Base-by-base conservation (phyloP, 2,329 filamentous ascomycete genomes). In the Fusarium buxicola region DNA sequence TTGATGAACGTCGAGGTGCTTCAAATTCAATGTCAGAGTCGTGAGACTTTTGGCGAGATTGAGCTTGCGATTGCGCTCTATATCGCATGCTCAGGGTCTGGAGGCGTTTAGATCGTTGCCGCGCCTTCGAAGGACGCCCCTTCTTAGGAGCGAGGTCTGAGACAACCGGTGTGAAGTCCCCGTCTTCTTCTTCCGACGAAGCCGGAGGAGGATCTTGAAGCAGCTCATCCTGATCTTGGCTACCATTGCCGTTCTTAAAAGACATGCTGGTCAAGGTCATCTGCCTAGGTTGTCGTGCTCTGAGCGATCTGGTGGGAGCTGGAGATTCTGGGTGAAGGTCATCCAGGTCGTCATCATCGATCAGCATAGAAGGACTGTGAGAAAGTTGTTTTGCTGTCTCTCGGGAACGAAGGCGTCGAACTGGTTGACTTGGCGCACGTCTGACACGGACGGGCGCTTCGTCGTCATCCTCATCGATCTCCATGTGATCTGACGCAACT, bases 1-100 rank as follows among this genome's bases (percentile, higher is more conserved):
- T 77, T 1, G 74, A 75, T 1, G 84, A 86, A 32, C 84, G 79
- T 30, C 84, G 80, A 15, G 77, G 75, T 8, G 76, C 69, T 66
- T 86, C 83, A 47, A 86, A 84, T 55, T 86, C 84, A 30, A 86
- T 85, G 11, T 80, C 78, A 4, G 80, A 82, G 41, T 72, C 76
- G 31, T 71, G 68, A 15, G 69, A 73, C 55, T 71, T 65, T 39
- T 69, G 54, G 57, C 66, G 55, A 10, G 50, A 49, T 2, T 31
- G 8, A 5, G 28, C 21, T 38, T 45, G 62, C 7, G 40, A 18
- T n/a, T 27, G 59, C 9, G 40, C 41, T 27, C 48, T 54, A n/a
- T 60, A 44, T 32, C 48, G 58, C 27, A 55, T 41, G 21, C 58
- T 66, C 44, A 55, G 46, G 18, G 58, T 24, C n/a, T 56, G 63